A percentile compares a stretch with the other conserved stretches of the same genome.
Conservation (phyloP, 2,329 filamentous ascomycete species). For the Pseudocercospora cruenta region DNA sequence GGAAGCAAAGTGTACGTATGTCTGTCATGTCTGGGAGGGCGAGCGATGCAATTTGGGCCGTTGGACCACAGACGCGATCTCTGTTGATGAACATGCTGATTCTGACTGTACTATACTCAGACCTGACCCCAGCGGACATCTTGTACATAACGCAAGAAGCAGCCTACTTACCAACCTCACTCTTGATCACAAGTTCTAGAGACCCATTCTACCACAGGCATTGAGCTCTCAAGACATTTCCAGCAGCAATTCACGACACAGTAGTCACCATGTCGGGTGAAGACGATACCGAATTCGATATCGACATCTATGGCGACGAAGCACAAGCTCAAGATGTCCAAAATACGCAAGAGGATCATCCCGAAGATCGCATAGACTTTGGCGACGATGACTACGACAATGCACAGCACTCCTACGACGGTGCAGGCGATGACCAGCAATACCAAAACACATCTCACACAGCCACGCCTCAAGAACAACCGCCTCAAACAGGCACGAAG, state of each 20-base stretch:
- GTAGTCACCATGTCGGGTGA: conserved; percentile 50
- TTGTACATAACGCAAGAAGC: conserved; percentile 30
- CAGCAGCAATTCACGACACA: conserved; percentile 18
- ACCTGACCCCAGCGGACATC: conserved; percentile 24
- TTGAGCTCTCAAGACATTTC: not conserved
- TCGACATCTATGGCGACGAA: conserved; percentile 71
- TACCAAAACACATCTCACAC: conserved; percentile 29
- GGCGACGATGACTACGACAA: conserved; percentile 25
- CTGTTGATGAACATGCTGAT: conserved; percentile 20
- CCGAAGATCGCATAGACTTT: conserved; percentile 30
- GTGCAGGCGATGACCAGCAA: conserved; percentile 1
- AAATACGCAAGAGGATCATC: conserved; percentile 36
- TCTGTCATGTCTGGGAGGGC: conserved; percentile 20
- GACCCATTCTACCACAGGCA: conserved; percentile 2
- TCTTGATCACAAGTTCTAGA: not conserved
- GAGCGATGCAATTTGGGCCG: conserved; percentile 8
- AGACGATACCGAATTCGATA: conserved; percentile 68
- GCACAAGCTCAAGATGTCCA: conserved; percentile 33
- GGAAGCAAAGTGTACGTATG: conserved; percentile 31
- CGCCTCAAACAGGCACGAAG: conserved; percentile 61
- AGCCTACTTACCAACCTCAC: conserved; percentile 5
- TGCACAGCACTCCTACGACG: conserved; percentile 1
- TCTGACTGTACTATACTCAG: conserved; percentile 32
- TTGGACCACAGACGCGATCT: conserved; percentile 1
- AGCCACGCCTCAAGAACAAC: conserved; percentile 14